Evolutionary conservation across 169 alveolate genomes (phyloP).

Genomic region (Plasmodium yoelii): DNA sequence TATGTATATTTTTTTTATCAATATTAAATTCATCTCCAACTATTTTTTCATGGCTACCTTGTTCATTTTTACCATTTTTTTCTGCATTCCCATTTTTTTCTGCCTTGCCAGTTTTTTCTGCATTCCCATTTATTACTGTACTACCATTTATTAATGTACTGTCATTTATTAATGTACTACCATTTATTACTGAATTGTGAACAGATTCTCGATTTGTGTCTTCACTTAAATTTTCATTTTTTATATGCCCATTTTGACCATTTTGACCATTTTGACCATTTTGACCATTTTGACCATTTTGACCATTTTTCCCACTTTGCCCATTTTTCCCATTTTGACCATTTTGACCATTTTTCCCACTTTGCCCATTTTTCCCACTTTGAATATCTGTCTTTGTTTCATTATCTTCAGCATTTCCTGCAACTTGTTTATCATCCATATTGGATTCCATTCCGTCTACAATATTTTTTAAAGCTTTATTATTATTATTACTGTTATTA

Average conservation of each 20-base stretch:
- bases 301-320: too few species aligned
- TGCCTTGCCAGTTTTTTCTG: too few species aligned
- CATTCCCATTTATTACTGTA: too few species aligned
- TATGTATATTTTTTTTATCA: background rate
- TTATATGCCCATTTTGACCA: background rate
- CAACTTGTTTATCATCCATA: background rate
- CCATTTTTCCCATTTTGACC: too few species aligned
- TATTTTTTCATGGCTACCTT: background rate
- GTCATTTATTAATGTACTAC: too few species aligned
- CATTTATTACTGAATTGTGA: background rate
- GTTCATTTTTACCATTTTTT: background rate
- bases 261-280: too few species aligned
- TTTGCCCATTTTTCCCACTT: too few species aligned
- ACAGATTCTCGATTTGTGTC: background rate
- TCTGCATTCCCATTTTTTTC: background rate
- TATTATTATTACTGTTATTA: constrained; percentile 41
- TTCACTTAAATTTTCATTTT: background rate
- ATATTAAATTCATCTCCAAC: background rate
- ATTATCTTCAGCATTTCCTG: background rate
- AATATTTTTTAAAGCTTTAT: constrained; percentile 11
- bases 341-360: too few species aligned
- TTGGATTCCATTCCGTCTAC: constrained; percentile 18
- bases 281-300: too few species aligned
- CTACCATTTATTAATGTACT: too few species aligned
- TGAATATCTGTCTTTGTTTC: background rate